A percentile compares a stretch with the other conserved stretches of the same genome.
phyloP scores from a whole-genome alignment of 768 basidiomycete genomes.

The Agrocybe pediades region DNA sequence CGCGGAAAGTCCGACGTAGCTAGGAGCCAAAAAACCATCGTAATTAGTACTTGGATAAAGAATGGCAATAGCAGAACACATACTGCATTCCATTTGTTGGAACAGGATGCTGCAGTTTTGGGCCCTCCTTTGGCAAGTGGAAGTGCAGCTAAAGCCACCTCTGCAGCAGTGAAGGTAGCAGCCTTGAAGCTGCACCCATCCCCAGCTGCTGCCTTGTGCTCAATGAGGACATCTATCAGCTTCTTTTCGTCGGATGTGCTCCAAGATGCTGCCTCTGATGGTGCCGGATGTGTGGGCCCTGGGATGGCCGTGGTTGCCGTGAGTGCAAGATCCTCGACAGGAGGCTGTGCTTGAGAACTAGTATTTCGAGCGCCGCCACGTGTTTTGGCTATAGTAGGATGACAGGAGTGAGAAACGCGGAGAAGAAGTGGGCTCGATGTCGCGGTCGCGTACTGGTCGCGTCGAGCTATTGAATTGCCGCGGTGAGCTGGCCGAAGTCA shows the following conservation, averaged over 20 bases:
- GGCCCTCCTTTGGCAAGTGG: constrained; percentile 10
- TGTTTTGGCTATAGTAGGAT: no score
- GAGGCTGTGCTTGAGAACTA: no score
- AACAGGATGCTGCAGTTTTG: constrained; percentile 18
- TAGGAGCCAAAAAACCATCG: constrained; percentile 3
- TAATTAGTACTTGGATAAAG: neutral
- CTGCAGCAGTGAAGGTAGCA: constrained; percentile 14
- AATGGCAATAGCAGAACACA: neutral
- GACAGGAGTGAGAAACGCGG: no score
- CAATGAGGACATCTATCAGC: neutral
- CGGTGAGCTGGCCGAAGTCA: no score
- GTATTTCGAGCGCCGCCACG: no score
- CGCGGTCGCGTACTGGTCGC: no score
- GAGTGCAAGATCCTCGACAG: no score
- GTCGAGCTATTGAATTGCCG: no score
- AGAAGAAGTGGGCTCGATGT: no score
- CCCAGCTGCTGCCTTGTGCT: constrained; percentile 12
- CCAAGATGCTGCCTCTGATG: no score
- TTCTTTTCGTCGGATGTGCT: neutral
- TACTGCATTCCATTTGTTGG: constrained; percentile 20
- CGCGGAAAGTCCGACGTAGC: constrained; percentile 11
- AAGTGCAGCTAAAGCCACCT: constrained; percentile 1
- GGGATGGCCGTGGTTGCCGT: no score
- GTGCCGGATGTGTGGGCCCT: no score
- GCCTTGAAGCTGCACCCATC: constrained; percentile 25